Evolutionary conservation across 306 rosid genomes (phyloP).

Genomic region (cucumber (Cucumis sativus)): DNA sequence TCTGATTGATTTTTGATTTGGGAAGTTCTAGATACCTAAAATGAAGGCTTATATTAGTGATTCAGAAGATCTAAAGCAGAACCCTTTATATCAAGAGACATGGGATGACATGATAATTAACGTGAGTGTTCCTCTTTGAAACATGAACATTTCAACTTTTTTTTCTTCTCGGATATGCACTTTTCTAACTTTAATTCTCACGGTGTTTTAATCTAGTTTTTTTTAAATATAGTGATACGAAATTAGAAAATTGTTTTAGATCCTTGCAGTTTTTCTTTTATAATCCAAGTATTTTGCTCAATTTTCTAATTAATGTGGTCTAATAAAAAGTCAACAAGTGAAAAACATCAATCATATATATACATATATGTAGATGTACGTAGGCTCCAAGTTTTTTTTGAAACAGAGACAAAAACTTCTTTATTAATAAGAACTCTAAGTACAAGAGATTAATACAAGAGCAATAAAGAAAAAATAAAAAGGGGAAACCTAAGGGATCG

Average conservation of each 20-base stretch:
- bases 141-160: not conserved
- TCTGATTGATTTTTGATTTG: conserved; percentile 49
- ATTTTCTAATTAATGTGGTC: not conserved
- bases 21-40: conserved; percentile 99
- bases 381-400: not conserved
- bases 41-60: conserved; percentile 98
- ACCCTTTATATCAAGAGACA: conserved; percentile 81
- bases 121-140: conserved; percentile 38
- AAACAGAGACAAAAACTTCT: too few species aligned
- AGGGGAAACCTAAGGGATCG: too few species aligned
- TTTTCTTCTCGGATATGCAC: not conserved
- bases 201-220: not conserved
- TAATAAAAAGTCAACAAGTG: not conserved
- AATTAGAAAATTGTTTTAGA: not conserved
- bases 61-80: conserved; percentile 86
- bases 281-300: not conserved
- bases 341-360: not conserved
- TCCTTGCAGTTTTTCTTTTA: not conserved
- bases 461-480: too few species aligned
- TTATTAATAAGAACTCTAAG: too few species aligned
- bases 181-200: not conserved
- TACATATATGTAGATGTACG: not conserved
- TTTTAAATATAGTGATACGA: not conserved
- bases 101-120: conserved; percentile 97
- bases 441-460: too few species aligned